These are phyloP conservation scores for Arabidopsis hybrid DNA, from an alignment of 441 rosid species.

Conservation along the genomic window DNA sequence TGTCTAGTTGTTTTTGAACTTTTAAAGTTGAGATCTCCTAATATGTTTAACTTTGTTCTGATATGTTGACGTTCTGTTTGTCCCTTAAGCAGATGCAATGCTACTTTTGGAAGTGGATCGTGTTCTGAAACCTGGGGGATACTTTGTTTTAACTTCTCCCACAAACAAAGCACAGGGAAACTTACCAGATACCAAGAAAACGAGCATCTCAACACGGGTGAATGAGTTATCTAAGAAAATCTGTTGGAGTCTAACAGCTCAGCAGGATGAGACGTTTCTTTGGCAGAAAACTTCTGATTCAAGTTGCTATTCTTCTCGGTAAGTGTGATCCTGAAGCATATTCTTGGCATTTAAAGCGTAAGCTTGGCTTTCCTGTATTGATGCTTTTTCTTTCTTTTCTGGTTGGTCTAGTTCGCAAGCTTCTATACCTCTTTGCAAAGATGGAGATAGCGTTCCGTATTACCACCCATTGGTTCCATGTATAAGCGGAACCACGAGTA, in stretches of 20 bases:
- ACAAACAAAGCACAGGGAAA: slow-evolving; percentile 64
- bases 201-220: slow-evolving; percentile 56
- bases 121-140: slow-evolving; percentile 92
- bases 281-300: slow-evolving; percentile 91
- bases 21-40: background rate
- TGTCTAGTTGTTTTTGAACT: background rate
- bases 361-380: slow-evolving; percentile 5
- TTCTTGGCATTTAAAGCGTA: background rate
- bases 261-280: slow-evolving; percentile 93
- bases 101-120: slow-evolving; percentile 93
- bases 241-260: slow-evolving; percentile 89
- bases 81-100: slow-evolving; percentile 70
- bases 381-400: slow-evolving; percentile 16
- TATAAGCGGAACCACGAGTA: slow-evolving; percentile 78
- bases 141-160: slow-evolving; percentile 88
- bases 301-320: slow-evolving; percentile 75
- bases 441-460: slow-evolving; percentile 65
- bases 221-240: slow-evolving; percentile 75
- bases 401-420: slow-evolving; percentile 56
- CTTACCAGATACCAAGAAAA: slow-evolving; percentile 55
- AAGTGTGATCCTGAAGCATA: slow-evolving; percentile 39
- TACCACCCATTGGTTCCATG: slow-evolving; percentile 90
- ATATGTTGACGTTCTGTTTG: slow-evolving; percentile 20
- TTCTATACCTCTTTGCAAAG: slow-evolving; percentile 72
- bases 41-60: slow-evolving; percentile 9